Percentiles rank a stretch among this genome's conserved stretches.
phyloP scores from a whole-genome alignment of 169 alveolate species.

The Plasmodium billcollinsi region DNA sequence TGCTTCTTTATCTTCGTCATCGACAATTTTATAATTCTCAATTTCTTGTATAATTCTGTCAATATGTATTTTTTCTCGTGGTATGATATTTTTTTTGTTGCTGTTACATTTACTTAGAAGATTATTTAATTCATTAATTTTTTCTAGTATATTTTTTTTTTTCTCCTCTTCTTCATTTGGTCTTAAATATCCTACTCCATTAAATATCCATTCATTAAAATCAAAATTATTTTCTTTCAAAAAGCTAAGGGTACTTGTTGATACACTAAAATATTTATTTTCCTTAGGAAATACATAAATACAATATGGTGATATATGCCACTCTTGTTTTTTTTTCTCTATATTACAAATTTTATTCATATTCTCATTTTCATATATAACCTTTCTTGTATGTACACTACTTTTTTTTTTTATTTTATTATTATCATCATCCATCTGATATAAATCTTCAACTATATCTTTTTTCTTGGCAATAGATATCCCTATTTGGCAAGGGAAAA shows the following conservation, averaged over 20 bases:
- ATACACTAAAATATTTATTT: constrained; percentile 84
- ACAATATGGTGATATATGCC: constrained; percentile 90
- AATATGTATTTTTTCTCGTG: constrained; percentile 56
- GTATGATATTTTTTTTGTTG: neutral
- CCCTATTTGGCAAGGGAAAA: constrained; percentile 91
- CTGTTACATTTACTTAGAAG: constrained; percentile 63
- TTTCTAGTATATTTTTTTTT: constrained; percentile 76
- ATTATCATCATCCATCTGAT: constrained; percentile 12
- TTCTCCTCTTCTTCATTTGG: constrained; percentile 86
- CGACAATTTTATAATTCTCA: constrained; percentile 78
- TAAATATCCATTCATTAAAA: constrained; percentile 89
- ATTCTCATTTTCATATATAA: constrained; percentile 14
- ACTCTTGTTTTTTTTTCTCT: constrained; percentile 58
- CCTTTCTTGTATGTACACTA: constrained; percentile 29
- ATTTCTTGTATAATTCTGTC: constrained; percentile 48
- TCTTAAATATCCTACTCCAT: constrained; percentile 87
- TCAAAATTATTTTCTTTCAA: constrained; percentile 89
- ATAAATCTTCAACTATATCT: constrained; percentile 3
- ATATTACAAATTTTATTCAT: neutral
- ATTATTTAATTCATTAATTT: constrained; percentile 77
- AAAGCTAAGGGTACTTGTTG: constrained; percentile 86
- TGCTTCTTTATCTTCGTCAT: constrained; percentile 82
- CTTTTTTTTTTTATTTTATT: constrained; percentile 1
- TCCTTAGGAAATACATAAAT: constrained; percentile 87
- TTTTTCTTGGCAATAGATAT: constrained; percentile 86